Conservation (phyloP, 2,329 filamentous ascomycete genomes). For the Penicillium glabrum region DNA sequence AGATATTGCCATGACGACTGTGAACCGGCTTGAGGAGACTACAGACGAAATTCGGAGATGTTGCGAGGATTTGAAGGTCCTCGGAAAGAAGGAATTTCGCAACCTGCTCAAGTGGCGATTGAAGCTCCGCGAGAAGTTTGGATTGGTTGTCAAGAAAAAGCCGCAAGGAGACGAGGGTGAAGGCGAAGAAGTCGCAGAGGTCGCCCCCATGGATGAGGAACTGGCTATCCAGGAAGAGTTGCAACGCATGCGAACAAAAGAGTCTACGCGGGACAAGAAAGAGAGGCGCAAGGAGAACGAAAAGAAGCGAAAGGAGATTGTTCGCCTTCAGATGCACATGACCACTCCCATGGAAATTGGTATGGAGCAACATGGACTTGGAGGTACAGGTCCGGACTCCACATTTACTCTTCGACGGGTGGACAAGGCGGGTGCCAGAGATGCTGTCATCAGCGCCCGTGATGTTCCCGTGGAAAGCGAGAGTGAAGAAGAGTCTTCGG, state of each 20-base stretch:
- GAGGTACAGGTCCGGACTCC: conserved; percentile 75
- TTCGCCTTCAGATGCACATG: conserved; percentile 98
- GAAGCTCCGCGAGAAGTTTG: conserved; percentile 86
- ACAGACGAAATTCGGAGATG: conserved; percentile 76
- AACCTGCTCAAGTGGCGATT: conserved; percentile 85
- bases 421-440: conserved; percentile 70
- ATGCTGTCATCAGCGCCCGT: conserved; percentile 70
- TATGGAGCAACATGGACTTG: conserved; percentile 77
- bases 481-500: conserved; percentile 59
- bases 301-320: conserved; percentile 86
- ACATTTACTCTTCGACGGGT: conserved; percentile 85
- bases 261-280: conserved; percentile 73
- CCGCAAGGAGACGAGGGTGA: conserved; percentile 51
- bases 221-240: conserved; percentile 86
- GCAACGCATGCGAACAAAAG: conserved; percentile 76
- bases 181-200: conserved; percentile 72
- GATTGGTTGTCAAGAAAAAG: conserved; percentile 73
- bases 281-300: conserved; percentile 88
- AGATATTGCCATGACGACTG: conserved; percentile 81
- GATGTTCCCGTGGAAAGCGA: conserved; percentile 67
- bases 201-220: conserved; percentile 93
- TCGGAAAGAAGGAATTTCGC: conserved; percentile 94
- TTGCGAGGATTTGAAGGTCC: conserved; percentile 81
- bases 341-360: conserved; percentile 93
- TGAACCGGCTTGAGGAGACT: conserved; percentile 83